These are phyloP conservation scores for Fusarium coicis DNA, from an alignment of 2,329 filamentous ascomycete species.

Conservation along the genomic window DNA sequence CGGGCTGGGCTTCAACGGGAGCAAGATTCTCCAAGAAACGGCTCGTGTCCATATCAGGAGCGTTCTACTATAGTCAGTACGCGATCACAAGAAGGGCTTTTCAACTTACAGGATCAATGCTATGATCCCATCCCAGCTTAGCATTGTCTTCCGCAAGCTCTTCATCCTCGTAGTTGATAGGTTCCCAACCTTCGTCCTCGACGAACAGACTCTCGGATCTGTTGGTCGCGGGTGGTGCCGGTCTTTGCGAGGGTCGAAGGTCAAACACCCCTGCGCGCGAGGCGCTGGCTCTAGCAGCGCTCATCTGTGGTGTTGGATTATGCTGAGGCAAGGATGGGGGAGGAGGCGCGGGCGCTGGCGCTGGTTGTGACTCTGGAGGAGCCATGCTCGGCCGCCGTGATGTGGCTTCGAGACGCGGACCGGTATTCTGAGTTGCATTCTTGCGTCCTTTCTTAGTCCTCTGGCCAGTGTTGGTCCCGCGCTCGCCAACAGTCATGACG, in stretches of 20 bases:
- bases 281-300: conserved; percentile 49
- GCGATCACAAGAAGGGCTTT: not conserved
- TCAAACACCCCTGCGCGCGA: conserved; percentile 54
- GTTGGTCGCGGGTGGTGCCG: conserved; percentile 66
- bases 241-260: conserved; percentile 64
- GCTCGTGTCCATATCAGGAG: conserved; percentile 56
- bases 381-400: conserved; percentile 57
- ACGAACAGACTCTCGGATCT: conserved; percentile 78
- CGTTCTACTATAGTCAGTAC: conserved; percentile 54
- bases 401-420: conserved; percentile 60
- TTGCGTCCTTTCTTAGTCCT: conserved; percentile 61
- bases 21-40: conserved; percentile 48
- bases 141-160: conserved; percentile 70
- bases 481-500: conserved; percentile 82
- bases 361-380: conserved; percentile 48
- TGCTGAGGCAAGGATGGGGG: conserved; percentile 44
- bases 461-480: conserved; percentile 59
- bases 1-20: conserved; percentile 16
- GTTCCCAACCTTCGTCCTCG: conserved; percentile 82
- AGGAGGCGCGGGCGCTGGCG: conserved; percentile 38
- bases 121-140: conserved; percentile 79
- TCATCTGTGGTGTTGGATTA: conserved; percentile 49
- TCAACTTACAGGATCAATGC: conserved; percentile 67
- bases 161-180: conserved; percentile 68
- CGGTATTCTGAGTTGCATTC: conserved; percentile 46